These are phyloP conservation scores for Colletotrichum australisinense DNA, from an alignment of 2,329 filamentous ascomycete genomes.

Conservation along the genomic window DNA sequence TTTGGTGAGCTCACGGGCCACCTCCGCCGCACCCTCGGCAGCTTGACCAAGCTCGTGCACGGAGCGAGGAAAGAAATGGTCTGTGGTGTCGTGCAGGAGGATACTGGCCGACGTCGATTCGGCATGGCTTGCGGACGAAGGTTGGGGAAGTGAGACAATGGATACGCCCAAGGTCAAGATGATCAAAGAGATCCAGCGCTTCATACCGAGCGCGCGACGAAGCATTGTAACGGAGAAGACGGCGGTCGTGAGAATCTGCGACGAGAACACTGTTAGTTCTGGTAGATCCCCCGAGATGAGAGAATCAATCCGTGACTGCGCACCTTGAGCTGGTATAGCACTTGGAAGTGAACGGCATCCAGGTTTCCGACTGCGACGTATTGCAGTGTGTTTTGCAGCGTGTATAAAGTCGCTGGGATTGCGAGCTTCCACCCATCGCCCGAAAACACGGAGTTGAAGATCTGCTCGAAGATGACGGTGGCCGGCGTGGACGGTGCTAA, in stretches of 20 bases:
- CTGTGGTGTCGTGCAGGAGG: slow-evolving; percentile 71
- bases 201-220: slow-evolving; percentile 74
- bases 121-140: slow-evolving; percentile 49
- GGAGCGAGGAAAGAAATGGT: slow-evolving; percentile 81
- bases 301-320: slow-evolving; percentile 27
- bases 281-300: not conserved
- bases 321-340: slow-evolving; percentile 91
- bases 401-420: slow-evolving; percentile 89
- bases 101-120: slow-evolving; percentile 66
- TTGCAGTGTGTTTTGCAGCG: slow-evolving; percentile 91
- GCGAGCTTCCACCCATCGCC: slow-evolving; percentile 96
- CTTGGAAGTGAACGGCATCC: slow-evolving; percentile 92
- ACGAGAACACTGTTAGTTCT: not conserved
- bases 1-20: slow-evolving; percentile 62
- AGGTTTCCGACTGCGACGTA: slow-evolving; percentile 93
- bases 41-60: slow-evolving; percentile 79
- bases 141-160: slow-evolving; percentile 80
- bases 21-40: slow-evolving; percentile 55
- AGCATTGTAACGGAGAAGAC: slow-evolving; percentile 87
- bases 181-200: slow-evolving; percentile 84
- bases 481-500: slow-evolving; percentile 83
- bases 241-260: slow-evolving; percentile 84
- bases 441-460: slow-evolving; percentile 85
- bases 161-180: slow-evolving; percentile 85
- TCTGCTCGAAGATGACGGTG: slow-evolving; percentile 82